phyloP scores from a whole-genome alignment of 257 asterid species.

The Galeopsis tetrahit region DNA sequence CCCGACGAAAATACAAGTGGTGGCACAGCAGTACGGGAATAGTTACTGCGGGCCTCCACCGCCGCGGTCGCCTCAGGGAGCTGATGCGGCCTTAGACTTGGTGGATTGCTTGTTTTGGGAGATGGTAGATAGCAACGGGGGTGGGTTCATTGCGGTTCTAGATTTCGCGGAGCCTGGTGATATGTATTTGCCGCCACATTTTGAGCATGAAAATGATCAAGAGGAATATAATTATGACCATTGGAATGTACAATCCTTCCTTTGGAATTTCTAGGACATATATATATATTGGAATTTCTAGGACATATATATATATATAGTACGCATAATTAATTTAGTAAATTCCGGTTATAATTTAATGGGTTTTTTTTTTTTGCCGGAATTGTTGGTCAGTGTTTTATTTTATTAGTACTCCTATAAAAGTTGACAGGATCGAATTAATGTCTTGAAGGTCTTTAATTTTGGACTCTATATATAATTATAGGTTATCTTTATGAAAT shows the following conservation, averaged over 20 bases:
- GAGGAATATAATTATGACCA: conserved; percentile 11
- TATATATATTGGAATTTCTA: no score
- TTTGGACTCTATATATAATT: no score
- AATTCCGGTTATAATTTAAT: no score
- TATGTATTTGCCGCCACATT: conserved; percentile 16
- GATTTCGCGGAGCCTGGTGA: conserved; percentile 36
- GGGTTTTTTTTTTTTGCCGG: no score
- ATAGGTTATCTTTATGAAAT: no score
- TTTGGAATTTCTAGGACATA: conserved; percentile 33
- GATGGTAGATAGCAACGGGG: conserved; percentile 24
- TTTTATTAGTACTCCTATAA: no score
- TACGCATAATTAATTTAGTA: neutral
- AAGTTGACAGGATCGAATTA: no score
- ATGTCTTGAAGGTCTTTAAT: no score
- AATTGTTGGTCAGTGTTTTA: no score
- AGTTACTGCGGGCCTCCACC: neutral
- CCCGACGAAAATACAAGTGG: conserved; percentile 52
- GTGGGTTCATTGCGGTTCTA: conserved; percentile 11
- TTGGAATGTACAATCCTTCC: no score
- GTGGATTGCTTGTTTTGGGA: conserved; percentile 36
- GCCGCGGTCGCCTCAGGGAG: no score
- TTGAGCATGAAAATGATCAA: conserved; percentile 14
- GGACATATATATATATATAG: neutral
- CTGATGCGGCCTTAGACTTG: conserved; percentile 27
- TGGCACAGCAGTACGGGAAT: conserved; percentile 46